Evolutionary conservation across 169 alveolate genomes (phyloP).

Genomic region (Plasmodium falciparum): DNA sequence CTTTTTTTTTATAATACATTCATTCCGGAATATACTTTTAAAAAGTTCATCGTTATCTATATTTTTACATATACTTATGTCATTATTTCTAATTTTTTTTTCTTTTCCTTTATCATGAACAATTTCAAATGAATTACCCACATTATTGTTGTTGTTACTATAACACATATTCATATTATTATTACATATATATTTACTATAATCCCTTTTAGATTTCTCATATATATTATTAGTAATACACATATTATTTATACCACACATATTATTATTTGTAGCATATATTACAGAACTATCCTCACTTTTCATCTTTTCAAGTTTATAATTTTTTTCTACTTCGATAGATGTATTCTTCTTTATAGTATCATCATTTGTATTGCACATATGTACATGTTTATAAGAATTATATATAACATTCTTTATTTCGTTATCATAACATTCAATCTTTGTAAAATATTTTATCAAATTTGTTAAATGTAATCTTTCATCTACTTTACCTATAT

Average conservation of each 20-base stretch:
- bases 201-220: background rate
- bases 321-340: background rate
- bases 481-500: slow-evolving; percentile 27
- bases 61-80: background rate
- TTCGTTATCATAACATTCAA: slow-evolving; percentile 68
- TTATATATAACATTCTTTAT: slow-evolving; percentile 15
- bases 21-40: background rate
- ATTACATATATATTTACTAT: background rate
- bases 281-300: background rate
- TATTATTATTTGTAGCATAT: background rate
- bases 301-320: background rate
- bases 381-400: background rate
- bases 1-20: slow-evolving; percentile 8
- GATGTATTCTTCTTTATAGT: background rate
- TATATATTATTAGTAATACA: background rate
- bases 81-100: background rate
- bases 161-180: background rate
- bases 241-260: no score
- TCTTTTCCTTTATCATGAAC: background rate
- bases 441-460: slow-evolving; percentile 58
- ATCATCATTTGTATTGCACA: background rate
- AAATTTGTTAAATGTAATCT: slow-evolving; percentile 33
- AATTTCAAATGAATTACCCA: no score
- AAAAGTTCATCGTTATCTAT: background rate
- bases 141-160: background rate